A percentile compares a stretch with the other conserved stretches of the same genome.
Conservation (phyloP, 495 filamentous ascomycete species). For the Evernia prunastri region DNA sequence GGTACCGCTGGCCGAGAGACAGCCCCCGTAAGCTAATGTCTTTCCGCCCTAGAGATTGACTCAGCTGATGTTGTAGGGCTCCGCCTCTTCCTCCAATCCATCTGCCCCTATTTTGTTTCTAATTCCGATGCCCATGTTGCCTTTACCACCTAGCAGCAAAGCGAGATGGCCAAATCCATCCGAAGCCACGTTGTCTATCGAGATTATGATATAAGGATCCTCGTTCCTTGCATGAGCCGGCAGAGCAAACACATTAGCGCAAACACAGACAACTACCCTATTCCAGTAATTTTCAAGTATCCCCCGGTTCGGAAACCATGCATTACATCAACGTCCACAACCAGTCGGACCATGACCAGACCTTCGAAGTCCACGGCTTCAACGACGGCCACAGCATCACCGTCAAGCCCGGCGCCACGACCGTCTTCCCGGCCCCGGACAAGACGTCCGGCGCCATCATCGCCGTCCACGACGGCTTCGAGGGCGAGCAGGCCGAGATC, state of each 20-base stretch:
- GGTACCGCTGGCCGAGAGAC: not conserved
- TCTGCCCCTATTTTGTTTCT: not conserved
- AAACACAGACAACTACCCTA: not conserved
- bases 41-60: not conserved
- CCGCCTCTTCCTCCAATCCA: constrained; percentile 3
- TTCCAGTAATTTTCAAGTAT: not conserved
- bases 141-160: not conserved
- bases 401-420: constrained; percentile 26
- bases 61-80: constrained; percentile 5
- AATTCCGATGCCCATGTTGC: not conserved
- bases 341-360: constrained; percentile 34
- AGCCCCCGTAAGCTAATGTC: not conserved
- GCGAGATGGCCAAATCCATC: not conserved
- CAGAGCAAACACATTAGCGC: not conserved
- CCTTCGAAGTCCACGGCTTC: constrained; percentile 36
- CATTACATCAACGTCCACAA: constrained; percentile 28
- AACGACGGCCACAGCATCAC: constrained; percentile 32
- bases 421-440: constrained; percentile 31
- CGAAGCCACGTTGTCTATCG: not conserved
- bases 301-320: constrained; percentile 8
- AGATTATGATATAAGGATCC: not conserved
- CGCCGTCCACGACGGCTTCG: constrained; percentile 36
- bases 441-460: constrained; percentile 30
- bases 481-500: constrained; percentile 40
- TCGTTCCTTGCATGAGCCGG: not conserved